Percentiles rank a stretch among this genome's conserved stretches.
Evolutionary conservation across 2,329 filamentous ascomycete species (phyloP).

Genomic region (Pyrenophora graminea): DNA sequence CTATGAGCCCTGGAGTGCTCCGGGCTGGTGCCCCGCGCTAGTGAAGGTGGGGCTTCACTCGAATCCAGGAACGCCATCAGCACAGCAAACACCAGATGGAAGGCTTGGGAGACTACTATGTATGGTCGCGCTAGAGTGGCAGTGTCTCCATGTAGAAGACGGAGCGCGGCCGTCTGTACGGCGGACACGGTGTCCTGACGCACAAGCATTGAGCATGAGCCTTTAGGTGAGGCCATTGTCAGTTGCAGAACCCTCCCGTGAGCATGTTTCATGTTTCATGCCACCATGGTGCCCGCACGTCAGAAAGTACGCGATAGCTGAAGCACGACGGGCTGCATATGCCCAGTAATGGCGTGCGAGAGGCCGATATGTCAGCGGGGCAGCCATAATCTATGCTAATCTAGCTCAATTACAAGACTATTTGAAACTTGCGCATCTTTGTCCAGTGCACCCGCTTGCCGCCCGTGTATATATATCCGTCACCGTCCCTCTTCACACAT

Average conservation of each 20-base stretch:
- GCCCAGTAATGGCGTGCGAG: slow-evolving; percentile 17
- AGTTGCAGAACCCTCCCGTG: slow-evolving; percentile 17
- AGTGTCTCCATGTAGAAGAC: neutral
- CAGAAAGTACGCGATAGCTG: slow-evolving; percentile 19
- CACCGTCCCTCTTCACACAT: slow-evolving; percentile 2
- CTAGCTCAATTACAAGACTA: slow-evolving; percentile 37
- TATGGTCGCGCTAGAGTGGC: neutral
- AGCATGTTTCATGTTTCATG: slow-evolving; percentile 47
- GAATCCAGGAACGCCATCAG: slow-evolving; percentile 13
- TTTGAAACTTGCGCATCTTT: slow-evolving; percentile 41
- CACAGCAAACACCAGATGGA: neutral
- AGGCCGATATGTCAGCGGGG: slow-evolving; percentile 38
- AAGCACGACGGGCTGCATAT: slow-evolving; percentile 35
- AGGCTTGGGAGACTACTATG: no score
- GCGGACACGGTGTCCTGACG: slow-evolving; percentile 13
- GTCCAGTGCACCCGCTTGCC: slow-evolving; percentile 10
- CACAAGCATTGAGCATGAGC: neutral
- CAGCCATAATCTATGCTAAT: slow-evolving; percentile 37
- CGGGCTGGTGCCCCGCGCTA: slow-evolving; percentile 7
- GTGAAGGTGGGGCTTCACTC: slow-evolving; percentile 10
- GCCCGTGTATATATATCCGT: slow-evolving; percentile 22
- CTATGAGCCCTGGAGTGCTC: slow-evolving; percentile 9
- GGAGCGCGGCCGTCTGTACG: neutral
- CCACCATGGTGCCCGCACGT: slow-evolving; percentile 23
- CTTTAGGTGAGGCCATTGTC: neutral